Percentiles rank a stretch among this genome's conserved stretches.
phyloP scores from a whole-genome alignment of 768 basidiomycete genomes.

The Boletus sensibilis region DNA sequence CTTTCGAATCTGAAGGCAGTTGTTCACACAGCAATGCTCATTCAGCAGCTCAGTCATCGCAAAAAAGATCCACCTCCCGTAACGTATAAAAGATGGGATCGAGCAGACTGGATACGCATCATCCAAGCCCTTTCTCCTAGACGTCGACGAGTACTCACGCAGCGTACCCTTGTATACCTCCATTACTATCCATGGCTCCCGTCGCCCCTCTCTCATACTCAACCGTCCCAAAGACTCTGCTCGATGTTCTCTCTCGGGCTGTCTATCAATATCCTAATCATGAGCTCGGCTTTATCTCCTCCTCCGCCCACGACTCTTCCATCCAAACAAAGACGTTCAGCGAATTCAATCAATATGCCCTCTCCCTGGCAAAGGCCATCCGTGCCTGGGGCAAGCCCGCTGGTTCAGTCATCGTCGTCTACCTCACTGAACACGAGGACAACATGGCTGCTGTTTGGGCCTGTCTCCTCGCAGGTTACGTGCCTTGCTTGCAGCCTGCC shows the following conservation, averaged over 20 bases:
- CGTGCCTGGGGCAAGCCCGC: slow-evolving; percentile 24
- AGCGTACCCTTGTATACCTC: background rate
- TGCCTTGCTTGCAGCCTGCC: slow-evolving; percentile 33
- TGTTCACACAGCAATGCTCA: background rate
- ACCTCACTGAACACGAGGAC: slow-evolving; percentile 34
- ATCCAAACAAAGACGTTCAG: slow-evolving; percentile 27
- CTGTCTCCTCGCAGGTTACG: slow-evolving; percentile 29
- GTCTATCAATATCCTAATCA: slow-evolving; percentile 21
- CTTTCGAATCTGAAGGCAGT: too few species aligned
- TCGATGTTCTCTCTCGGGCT: slow-evolving; percentile 24
- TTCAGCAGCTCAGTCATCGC: background rate
- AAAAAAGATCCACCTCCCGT: background rate
- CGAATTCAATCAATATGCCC: slow-evolving; percentile 16
- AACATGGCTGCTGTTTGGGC: slow-evolving; percentile 36
- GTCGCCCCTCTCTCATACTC: slow-evolving; percentile 14
- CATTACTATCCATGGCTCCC: slow-evolving; percentile 12
- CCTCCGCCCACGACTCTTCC: slow-evolving; percentile 27
- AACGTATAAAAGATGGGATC: slow-evolving; percentile 22
- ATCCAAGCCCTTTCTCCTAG: background rate
- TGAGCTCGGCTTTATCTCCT: slow-evolving; percentile 29
- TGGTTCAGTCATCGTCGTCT: slow-evolving; percentile 29
- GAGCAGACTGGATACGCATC: slow-evolving; percentile 1
- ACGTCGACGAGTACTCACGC: background rate
- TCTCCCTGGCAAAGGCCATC: slow-evolving; percentile 24
- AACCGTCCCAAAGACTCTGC: slow-evolving; percentile 17